Evolutionary conservation across 164 flowering plant genomes (phyloP), one percentile per base, ranked within the genome.

Genomic region (Umbellularia californica): DNA sequence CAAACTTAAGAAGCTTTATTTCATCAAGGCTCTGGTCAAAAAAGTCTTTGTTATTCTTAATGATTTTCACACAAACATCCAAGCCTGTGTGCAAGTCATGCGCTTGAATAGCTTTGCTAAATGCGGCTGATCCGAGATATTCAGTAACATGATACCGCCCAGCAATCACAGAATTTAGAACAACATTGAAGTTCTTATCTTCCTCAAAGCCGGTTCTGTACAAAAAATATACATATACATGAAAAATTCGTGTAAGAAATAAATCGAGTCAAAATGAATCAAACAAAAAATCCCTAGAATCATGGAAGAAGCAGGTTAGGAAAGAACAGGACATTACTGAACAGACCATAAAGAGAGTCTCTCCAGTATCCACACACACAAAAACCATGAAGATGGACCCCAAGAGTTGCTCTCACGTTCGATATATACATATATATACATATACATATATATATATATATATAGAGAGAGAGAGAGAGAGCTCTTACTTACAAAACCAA

Each of bases 1-100:
- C 92, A 84, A 84, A 91, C 87, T 95, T 95, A 72, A 95, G 97
- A 81, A 96, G 97, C 87, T 96, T 96, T 80, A 96, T 96, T 84
- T 96, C 99, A 81, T 96, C 99, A 82, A 96, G 98, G 77, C 99
- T 95, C 83, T 95, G 99, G 81, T 95, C 99, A 83, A 95, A 95
- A 75, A 95, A 95, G 78, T 95, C 99, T 77, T 95, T 95, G 85
- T 95, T 95, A 89, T 95, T 95, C 80, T 95, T 95, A 78, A 95
- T 95, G 51, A 95, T 93, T 83, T 95, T 95, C 70, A 95, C 90
- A 82, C 99, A 95, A 19, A 95, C 99, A 84, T 95, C 99, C 95
- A 95, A 90, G 78, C 99, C 98, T 60, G 98, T 95, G 76, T 95
- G 98, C 76, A 95, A 84, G 79, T 95, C 99, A 84, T 95, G 99